These are phyloP conservation scores for Actinomortierella ambigua DNA, from an alignment of 371 early-diverging fungal genomes.

Conservation along the genomic window DNA sequence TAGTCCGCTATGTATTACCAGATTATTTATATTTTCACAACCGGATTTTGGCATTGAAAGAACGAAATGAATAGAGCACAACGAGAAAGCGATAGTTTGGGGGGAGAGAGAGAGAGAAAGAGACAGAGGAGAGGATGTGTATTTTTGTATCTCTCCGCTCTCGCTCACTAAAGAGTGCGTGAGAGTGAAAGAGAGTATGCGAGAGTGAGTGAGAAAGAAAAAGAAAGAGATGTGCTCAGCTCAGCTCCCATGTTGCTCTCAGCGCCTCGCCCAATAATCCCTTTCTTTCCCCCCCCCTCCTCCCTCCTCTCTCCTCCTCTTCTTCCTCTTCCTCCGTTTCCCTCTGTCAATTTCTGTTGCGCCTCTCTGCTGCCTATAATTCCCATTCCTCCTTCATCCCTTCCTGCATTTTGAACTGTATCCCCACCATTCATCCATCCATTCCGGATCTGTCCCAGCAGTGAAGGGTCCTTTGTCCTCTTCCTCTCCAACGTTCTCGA, in stretches of 20 bases:
- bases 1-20: no score
- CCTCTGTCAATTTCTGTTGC: background rate
- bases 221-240: background rate
- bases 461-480: background rate
- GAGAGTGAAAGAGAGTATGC: no score
- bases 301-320: background rate
- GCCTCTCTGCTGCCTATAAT: background rate
- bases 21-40: no score
- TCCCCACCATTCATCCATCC: background rate
- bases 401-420: background rate
- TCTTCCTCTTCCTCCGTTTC: background rate
- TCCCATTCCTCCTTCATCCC: conserved; percentile 1
- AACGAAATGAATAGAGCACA: no score
- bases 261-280: background rate
- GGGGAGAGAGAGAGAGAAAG: no score
- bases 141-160: background rate
- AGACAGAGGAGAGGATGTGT: background rate
- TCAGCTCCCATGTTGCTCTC: background rate
- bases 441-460: background rate
- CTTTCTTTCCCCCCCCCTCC: background rate
- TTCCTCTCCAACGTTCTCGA: conserved; percentile 2
- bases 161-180: background rate
- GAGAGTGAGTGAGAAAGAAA: no score
- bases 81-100: no score
- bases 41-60: no score